phyloP scores from a whole-genome alignment of 2,329 filamentous ascomycete genomes.

The Fonsecaea pedrosoi region DNA sequence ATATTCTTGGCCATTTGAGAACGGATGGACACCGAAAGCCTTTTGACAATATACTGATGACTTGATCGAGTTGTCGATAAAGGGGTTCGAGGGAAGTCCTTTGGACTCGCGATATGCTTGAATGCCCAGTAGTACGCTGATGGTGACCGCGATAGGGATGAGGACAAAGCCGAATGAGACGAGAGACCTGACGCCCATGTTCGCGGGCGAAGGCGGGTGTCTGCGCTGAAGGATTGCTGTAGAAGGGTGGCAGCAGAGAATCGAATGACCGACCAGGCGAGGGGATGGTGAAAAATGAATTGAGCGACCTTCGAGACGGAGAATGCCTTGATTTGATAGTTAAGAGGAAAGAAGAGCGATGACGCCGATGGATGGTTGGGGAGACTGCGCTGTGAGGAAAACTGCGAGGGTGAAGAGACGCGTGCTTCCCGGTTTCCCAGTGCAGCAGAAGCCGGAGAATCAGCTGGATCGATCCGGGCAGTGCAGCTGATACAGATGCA shows the following conservation, averaged over 20 bases:
- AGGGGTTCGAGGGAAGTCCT: slow-evolving; percentile 54
- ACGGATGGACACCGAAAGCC: slow-evolving; percentile 55
- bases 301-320: neutral
- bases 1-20: slow-evolving; percentile 53
- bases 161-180: slow-evolving; percentile 60
- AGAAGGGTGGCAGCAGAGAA: too few species aligned
- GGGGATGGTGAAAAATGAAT: neutral
- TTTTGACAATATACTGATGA: slow-evolving; percentile 51
- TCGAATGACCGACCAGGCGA: neutral
- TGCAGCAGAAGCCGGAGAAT: neutral
- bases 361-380: neutral
- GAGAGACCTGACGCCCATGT: slow-evolving; percentile 51
- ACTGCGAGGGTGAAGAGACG: slow-evolving; percentile 1
- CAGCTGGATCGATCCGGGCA: slow-evolving; percentile 8
- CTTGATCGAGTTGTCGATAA: slow-evolving; percentile 50
- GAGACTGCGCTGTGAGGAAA: neutral
- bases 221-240: neutral
- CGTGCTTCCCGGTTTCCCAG: neutral
- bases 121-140: slow-evolving; percentile 59
- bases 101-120: slow-evolving; percentile 53
- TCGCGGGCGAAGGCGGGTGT: slow-evolving; percentile 7
- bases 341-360: neutral
- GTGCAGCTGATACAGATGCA: slow-evolving; percentile 2
- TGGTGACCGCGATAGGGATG: slow-evolving; percentile 58
- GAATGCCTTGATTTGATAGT: neutral